phyloP scores from a whole-genome alignment of 2,329 filamentous ascomycete genomes.

The Nemania diffusa region DNA sequence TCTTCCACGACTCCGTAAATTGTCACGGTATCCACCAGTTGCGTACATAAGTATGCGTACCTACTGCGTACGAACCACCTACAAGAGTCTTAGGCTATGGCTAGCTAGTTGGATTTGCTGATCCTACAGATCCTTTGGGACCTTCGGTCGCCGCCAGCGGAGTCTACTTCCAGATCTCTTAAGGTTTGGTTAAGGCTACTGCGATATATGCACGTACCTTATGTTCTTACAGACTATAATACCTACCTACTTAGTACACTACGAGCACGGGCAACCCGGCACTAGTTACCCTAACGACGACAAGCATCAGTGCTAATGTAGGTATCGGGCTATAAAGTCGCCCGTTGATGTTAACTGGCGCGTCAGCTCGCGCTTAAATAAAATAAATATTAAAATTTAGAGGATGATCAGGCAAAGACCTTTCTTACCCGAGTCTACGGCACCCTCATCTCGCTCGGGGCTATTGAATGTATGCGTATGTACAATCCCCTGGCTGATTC shows the following conservation, averaged over 20 bases:
- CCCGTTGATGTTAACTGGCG: slow-evolving; percentile 6
- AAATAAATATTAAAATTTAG: slow-evolving; percentile 20
- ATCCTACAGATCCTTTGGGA: slow-evolving; percentile 21
- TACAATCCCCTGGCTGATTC: neutral
- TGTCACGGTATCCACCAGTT: neutral
- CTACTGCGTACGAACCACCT: neutral
- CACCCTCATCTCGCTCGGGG: slow-evolving; percentile 24
- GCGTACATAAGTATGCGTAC: neutral
- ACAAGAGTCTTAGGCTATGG: slow-evolving; percentile 1
- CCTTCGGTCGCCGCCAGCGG: slow-evolving; percentile 17
- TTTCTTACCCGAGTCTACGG: slow-evolving; percentile 33
- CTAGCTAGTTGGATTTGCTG: neutral
- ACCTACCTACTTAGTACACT: too few species aligned
- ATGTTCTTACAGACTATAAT: neutral
- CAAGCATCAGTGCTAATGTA: neutral
- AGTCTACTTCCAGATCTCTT: neutral
- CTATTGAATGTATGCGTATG: slow-evolving; percentile 17
- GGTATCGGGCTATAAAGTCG: neutral
- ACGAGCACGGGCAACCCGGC: slow-evolving; percentile 10
- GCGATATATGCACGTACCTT: too few species aligned
- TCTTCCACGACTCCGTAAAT: neutral
- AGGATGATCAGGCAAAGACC: slow-evolving; percentile 26
- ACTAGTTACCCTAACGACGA: slow-evolving; percentile 12
- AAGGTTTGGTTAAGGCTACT: slow-evolving; percentile 6
- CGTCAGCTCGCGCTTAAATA: slow-evolving; percentile 23